These are phyloP conservation scores for Phaeosphaeria sp. DNA, from an alignment of 2,329 filamentous ascomycete species.

Conservation along the genomic window DNA sequence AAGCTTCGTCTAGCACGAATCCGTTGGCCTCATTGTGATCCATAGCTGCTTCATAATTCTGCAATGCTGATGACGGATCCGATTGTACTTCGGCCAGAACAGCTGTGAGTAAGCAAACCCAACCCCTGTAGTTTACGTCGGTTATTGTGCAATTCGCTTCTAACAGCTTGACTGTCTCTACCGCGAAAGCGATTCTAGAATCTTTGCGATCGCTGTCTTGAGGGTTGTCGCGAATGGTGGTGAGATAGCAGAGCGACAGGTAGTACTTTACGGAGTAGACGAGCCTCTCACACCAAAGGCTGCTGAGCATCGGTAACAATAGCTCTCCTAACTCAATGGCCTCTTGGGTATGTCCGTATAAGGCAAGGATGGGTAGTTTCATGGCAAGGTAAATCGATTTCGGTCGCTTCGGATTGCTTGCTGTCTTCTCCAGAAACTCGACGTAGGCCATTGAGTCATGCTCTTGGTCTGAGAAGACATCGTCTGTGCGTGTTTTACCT, in stretches of 20 bases:
- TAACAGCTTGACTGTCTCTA: conserved; percentile 65
- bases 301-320: conserved; percentile 49
- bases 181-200: conserved; percentile 61
- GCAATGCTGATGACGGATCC: conserved; percentile 62
- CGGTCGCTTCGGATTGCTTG: conserved; percentile 67
- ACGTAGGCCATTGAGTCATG: conserved; percentile 67
- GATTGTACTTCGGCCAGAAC: conserved; percentile 69
- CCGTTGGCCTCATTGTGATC: conserved; percentile 74
- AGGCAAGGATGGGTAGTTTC: conserved; percentile 49
- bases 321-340: conserved; percentile 52
- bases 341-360: conserved; percentile 53
- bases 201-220: conserved; percentile 45
- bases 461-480: conserved; percentile 71
- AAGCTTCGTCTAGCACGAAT: conserved; percentile 73
- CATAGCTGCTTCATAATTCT: conserved; percentile 71
- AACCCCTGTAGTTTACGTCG: conserved; percentile 73
- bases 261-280: conserved; percentile 53
- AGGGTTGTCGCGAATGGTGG: conserved; percentile 47
- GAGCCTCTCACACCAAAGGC: conserved; percentile 53
- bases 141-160: conserved; percentile 69
- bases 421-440: conserved; percentile 55
- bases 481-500: conserved; percentile 68
- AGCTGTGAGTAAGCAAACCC: conserved; percentile 72
- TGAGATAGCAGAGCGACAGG: conserved; percentile 51
- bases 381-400: conserved; percentile 71